Conservation (phyloP, 148 eudicot species). For the Dianthus caryophyllus region DNA sequence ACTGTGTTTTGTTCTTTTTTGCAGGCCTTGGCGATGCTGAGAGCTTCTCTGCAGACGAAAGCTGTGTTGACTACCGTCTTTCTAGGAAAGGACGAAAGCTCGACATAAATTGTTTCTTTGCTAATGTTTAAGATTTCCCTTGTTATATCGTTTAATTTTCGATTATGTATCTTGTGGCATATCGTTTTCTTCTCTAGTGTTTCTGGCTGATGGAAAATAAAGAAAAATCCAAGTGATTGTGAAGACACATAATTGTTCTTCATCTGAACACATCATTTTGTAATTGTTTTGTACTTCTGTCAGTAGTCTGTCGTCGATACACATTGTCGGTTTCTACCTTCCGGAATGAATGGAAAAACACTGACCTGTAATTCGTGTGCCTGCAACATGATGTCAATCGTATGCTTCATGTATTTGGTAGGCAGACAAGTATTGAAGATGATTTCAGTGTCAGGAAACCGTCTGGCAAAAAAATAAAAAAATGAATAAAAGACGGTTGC, state of each 20-base stretch:
- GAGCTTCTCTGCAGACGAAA: slow-evolving; percentile 14
- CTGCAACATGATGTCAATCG: neutral
- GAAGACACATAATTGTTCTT: neutral
- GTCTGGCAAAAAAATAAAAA: too few relatives aligned
- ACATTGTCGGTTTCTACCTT: too few relatives aligned
- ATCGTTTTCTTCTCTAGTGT: neutral
- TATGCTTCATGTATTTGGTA: neutral
- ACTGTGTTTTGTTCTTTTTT: neutral
- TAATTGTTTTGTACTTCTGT: neutral
- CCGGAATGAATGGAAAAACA: neutral
- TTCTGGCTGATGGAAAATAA: neutral
- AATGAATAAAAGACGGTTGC: too few relatives aligned
- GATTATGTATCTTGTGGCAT: too few relatives aligned
- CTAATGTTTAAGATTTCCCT: too few relatives aligned
- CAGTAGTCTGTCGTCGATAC: neutral
- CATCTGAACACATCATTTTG: too few relatives aligned
- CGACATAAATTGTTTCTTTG: too few relatives aligned
- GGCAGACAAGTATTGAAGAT: neutral
- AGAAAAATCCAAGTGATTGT: neutral
- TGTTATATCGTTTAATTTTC: too few relatives aligned
- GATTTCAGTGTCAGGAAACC: too few relatives aligned
- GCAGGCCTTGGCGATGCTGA: slow-evolving; percentile 20
- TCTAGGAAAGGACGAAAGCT: slow-evolving; percentile 10
- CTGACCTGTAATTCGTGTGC: neutral
- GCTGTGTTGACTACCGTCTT: slow-evolving; percentile 25